Evolutionary conservation across 495 filamentous ascomycete genomes (phyloP), one percentile per base, ranked within the genome.

Genomic region (Aspergillus sclerotioniger): DNA sequence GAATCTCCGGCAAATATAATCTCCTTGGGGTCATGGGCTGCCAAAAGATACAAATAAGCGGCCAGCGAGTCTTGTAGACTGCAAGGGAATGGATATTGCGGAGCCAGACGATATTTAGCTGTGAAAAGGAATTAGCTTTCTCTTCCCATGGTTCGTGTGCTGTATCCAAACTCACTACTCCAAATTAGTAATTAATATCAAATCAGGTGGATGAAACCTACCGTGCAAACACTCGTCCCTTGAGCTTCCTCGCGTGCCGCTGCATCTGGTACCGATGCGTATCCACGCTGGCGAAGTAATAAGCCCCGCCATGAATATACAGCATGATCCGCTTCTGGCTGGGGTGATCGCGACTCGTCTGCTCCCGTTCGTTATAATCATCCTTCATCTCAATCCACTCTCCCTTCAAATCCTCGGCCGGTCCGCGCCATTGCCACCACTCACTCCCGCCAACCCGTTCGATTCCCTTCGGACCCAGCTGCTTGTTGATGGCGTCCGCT

Each of bases 231-330:
- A 96, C 89, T 48, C 90, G 81, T 25, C 91, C 93, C 67, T 91
- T 90, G 53, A 98, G 75, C 75, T 97, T 97, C 55, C 94, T 82
- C 53, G 93, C 93, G 82, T 97, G 91, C 41, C 93, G 80, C 73
- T 98, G 93, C 78, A 98, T 84, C 77, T 96, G 92, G 72, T 96
- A 96, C 19, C 93, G 86, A 77, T 98, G 93, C 67, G 93, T 91
- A 66, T 97, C 92, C 20, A 96, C 84, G 64, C 90, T 95, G 1
- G 93, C 93, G 65, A 98, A 98, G 64, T 84, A 90, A 66, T 90
- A 90, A 25, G 87, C 87, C 2, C 87, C 87, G 4, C 93, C 93
- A 66, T 97, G 93, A 8, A 97, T 81, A 71, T 98, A 98, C 21
- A 98, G 76, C 87, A 98, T 96, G 21, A 94, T 86, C 28, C 90